phyloP scores from a whole-genome alignment of 1,139 yeast genomes.

The Scheffersomyces illinoinensis region DNA sequence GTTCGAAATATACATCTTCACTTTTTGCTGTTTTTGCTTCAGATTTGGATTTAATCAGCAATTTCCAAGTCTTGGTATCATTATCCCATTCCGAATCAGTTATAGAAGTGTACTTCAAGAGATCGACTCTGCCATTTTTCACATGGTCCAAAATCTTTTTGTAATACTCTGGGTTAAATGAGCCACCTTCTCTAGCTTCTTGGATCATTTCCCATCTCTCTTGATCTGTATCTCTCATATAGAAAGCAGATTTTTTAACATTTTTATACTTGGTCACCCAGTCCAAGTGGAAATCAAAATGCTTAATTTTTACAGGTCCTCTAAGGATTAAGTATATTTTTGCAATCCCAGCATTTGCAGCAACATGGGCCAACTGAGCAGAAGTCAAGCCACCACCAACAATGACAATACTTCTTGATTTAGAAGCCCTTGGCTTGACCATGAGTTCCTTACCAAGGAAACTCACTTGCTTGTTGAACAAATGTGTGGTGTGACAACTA shows the following conservation, averaged over 20 bases:
- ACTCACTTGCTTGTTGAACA: constrained; percentile 28
- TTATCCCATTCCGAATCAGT: constrained; percentile 22
- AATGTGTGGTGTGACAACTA: constrained; percentile 47
- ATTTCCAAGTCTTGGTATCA: constrained; percentile 13
- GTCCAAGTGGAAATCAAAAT: constrained; percentile 51
- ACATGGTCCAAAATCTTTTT: constrained; percentile 31
- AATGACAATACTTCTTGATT: constrained; percentile 29
- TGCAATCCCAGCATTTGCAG: constrained; percentile 29
- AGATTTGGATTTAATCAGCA: constrained; percentile 5
- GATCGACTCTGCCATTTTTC: constrained; percentile 26
- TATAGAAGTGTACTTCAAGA: constrained; percentile 26
- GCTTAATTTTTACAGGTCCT: constrained; percentile 46
- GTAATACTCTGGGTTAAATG: constrained; percentile 49
- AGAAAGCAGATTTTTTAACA: constrained; percentile 43
- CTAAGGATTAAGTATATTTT: constrained; percentile 38
- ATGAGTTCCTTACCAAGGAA: constrained; percentile 21
- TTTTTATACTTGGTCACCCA: constrained; percentile 55
- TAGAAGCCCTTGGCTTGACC: constrained; percentile 14
- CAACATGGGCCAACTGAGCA: constrained; percentile 48
- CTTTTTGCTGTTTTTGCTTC: constrained; percentile 6
- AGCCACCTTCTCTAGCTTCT: constrained; percentile 50
- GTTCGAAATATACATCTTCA: constrained; percentile 6
- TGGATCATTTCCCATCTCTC: constrained; percentile 43
- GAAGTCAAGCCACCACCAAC: constrained; percentile 54
- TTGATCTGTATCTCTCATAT: constrained; percentile 43